A percentile compares a stretch with the other conserved stretches of the same genome.
These are phyloP conservation scores for Cercospora nicotianae DNA, from an alignment of 2,329 filamentous ascomycete species.

Conservation along the genomic window DNA sequence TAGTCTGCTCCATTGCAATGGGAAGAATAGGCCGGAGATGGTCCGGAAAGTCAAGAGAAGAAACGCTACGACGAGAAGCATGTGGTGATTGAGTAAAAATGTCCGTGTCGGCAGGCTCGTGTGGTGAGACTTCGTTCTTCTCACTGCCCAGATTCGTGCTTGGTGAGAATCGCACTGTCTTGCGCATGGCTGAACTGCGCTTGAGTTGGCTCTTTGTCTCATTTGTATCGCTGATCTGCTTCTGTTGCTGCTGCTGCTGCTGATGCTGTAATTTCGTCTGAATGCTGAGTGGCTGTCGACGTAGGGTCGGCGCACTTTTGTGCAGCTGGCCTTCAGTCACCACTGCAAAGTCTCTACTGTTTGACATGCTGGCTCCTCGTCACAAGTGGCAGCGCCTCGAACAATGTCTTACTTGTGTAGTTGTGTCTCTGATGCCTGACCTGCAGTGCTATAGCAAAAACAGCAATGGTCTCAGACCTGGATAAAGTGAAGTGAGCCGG, in stretches of 20 bases:
- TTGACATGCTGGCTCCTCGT: neutral
- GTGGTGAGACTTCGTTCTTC: neutral
- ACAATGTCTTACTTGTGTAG: conserved; percentile 11
- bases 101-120: conserved; percentile 18
- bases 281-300: neutral
- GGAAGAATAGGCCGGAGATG: conserved; percentile 1
- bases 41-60: conserved; percentile 14
- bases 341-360: conserved; percentile 12
- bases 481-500: neutral
- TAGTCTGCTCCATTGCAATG: neutral
- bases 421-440: conserved; percentile 20
- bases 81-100: conserved; percentile 25
- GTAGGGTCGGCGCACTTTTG: neutral
- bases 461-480: conserved; percentile 25
- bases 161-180: conserved; percentile 23
- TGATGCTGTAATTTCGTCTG: neutral
- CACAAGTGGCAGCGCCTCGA: conserved; percentile 7
- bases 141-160: conserved; percentile 15
- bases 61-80: conserved; percentile 16
- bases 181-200: conserved; percentile 9
- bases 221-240: conserved; percentile 13
- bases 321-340: conserved; percentile 5
- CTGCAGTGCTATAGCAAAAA: conserved; percentile 19
- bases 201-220: conserved; percentile 15
- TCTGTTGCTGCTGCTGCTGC: neutral